Percentiles rank a stretch among this genome's conserved stretches.
Conservation (phyloP, 257 asterid genomes). For the Penstemon eatonii region DNA sequence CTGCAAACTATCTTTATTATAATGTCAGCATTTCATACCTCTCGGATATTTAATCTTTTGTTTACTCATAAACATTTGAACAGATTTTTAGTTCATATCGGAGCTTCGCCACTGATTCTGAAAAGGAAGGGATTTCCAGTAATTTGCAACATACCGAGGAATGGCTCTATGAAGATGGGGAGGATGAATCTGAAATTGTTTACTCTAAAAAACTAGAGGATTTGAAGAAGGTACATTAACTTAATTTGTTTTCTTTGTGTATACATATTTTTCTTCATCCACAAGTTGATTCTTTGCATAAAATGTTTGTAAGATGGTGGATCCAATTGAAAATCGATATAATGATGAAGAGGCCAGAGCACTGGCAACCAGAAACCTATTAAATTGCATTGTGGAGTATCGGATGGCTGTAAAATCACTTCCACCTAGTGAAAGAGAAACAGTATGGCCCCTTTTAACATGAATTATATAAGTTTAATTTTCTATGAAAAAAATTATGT, state of each 20-base stretch:
- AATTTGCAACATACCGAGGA: conserved; percentile 82
- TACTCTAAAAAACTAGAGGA: conserved; percentile 65
- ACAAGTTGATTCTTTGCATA: conserved; percentile 8
- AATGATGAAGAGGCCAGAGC: conserved; percentile 83
- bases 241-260: conserved; percentile 15
- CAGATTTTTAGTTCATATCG: conserved; percentile 78
- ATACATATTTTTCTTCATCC: background rate
- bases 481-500: background rate
- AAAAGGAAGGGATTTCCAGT: conserved; percentile 66
- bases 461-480: conserved; percentile 15
- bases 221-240: conserved; percentile 69
- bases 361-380: conserved; percentile 56
- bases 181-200: conserved; percentile 82
- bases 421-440: conserved; percentile 66
- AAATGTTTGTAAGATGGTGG: conserved; percentile 60
- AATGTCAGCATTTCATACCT: too few species aligned
- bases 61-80: conserved; percentile 17
- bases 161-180: conserved; percentile 97
- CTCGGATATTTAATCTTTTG: too few species aligned
- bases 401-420: conserved; percentile 64
- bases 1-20: too few species aligned
- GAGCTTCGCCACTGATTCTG: conserved; percentile 76
- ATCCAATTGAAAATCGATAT: conserved; percentile 78
- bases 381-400: conserved; percentile 57
- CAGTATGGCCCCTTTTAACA: conserved; percentile 44